These are phyloP conservation scores for Suillus brevipes DNA, from an alignment of 768 basidiomycete species.

Conservation along the genomic window DNA sequence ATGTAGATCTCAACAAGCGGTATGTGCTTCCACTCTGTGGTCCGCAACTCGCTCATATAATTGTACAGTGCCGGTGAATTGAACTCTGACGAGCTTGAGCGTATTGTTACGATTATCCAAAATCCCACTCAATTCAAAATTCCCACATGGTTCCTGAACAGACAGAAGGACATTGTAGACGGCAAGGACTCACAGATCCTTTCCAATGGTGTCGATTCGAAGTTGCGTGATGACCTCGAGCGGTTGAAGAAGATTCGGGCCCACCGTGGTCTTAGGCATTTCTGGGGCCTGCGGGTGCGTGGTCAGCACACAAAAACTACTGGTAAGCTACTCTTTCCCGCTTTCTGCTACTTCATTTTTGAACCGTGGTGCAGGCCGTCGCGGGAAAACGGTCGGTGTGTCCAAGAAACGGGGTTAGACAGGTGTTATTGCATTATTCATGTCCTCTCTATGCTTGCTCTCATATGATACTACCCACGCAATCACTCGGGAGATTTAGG, in stretches of 20 bases:
- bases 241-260: constrained; percentile 98
- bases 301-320: constrained; percentile 99
- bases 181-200: constrained; percentile 96
- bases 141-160: constrained; percentile 98
- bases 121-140: constrained; percentile 99
- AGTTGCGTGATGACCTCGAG: constrained; percentile 97
- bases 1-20: constrained; percentile 99
- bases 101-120: constrained; percentile 98
- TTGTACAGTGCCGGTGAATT: constrained; percentile 88
- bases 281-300: constrained; percentile 92
- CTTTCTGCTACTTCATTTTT: neutral
- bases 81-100: constrained; percentile 99
- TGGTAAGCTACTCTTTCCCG: constrained; percentile 45
- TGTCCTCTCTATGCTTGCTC: neutral
- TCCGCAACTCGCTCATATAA: constrained; percentile 9
- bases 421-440: constrained; percentile 7
- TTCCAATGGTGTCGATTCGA: constrained; percentile 96
- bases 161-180: constrained; percentile 96
- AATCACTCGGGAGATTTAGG: neutral
- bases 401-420: constrained; percentile 80
- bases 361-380: constrained; percentile 61
- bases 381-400: constrained; percentile 95
- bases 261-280: constrained; percentile 91
- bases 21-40: constrained; percentile 40
- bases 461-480: neutral